Conservation (phyloP, 1,284 basidiomycete species). For the Microbotryum silenes-acaulis region DNA sequence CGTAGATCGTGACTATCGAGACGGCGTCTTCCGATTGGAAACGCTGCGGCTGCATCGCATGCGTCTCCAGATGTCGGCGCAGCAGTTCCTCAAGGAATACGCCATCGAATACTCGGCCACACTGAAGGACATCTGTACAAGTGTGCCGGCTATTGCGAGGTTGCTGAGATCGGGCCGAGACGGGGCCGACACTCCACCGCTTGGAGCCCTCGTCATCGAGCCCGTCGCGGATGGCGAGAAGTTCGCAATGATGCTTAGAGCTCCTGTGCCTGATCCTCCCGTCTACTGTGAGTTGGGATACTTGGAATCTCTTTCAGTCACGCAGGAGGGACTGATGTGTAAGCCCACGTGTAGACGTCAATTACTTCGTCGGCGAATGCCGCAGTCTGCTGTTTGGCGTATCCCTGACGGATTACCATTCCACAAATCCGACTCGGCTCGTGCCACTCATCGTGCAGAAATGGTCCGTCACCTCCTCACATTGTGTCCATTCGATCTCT, state of each 20-base stretch:
- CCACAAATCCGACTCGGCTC: slow-evolving; percentile 55
- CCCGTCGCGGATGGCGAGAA: slow-evolving; percentile 7
- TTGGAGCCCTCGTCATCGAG: slow-evolving; percentile 8
- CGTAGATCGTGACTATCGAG: slow-evolving; percentile 82
- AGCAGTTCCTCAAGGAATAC: slow-evolving; percentile 23
- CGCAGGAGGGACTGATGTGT: neutral
- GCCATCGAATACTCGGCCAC: slow-evolving; percentile 19
- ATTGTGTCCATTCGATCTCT: neutral
- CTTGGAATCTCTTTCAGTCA: slow-evolving; percentile 44
- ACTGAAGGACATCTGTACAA: slow-evolving; percentile 12
- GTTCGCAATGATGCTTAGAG: neutral
- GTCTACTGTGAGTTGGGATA: slow-evolving; percentile 51
- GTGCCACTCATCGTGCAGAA: slow-evolving; percentile 67
- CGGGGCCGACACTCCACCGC: slow-evolving; percentile 5
- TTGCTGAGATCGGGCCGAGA: neutral
- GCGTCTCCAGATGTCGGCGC: slow-evolving; percentile 30
- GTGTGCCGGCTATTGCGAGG: neutral
- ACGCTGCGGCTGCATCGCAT: slow-evolving; percentile 56
- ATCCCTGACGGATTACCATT: slow-evolving; percentile 83
- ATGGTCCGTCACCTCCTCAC: slow-evolving; percentile 29
- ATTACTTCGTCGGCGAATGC: slow-evolving; percentile 79
- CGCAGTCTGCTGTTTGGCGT: slow-evolving; percentile 81
- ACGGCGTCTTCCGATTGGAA: slow-evolving; percentile 86
- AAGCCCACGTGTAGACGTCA: slow-evolving; percentile 52
- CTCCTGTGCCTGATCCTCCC: slow-evolving; percentile 60